Base-by-base conservation (phyloP, 495 filamentous ascomycete genomes). In the Aspergillus kassunensis region DNA sequence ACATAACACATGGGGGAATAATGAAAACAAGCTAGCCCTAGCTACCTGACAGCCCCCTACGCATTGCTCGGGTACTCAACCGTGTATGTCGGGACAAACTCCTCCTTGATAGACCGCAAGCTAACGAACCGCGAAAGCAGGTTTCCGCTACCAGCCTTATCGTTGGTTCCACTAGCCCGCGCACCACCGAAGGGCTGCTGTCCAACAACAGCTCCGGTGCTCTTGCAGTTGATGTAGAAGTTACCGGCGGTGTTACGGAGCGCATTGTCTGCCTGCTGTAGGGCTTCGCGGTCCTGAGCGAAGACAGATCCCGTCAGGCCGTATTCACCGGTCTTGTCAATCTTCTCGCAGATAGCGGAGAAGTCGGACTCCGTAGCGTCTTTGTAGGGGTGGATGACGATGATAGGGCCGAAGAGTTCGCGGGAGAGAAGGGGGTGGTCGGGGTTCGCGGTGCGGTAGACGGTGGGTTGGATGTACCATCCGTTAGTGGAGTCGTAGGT, bases 191-290 rank as follows among this genome's bases (percentile, higher is more conserved):
- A 96, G 24, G 90, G 87, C 70, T 96, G 90, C 78, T 96, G 90
- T 12, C 90, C 90, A 2, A 95, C 89, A 31, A 96, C 90, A 8
- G 90, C 90, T 42, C 90, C 90, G 3, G 90, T 96, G 67, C 84
- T 87, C 81, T 96, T 95, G 75, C 86, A 89, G 74, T 96, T 96
- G 72, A 95, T 82, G 68, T 95, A 95, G 71, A 92, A 95, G 72
- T 95, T 95, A 16, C 89, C 89, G 29, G 89, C 86, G 3, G 88
- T 70, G 62, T 91, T 86, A 58, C 85, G 81, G 48, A 95, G 82
- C 49, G 73, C 79, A 37, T 91, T 80, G 64, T 90, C 84, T 4
- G 89, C 89, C 30, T 78, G 61, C 13, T 79, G 77, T 49, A 91
- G 68, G 16, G 81, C 87, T 39, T 72, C 71, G 18, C 88, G 80